Evolutionary conservation across 805 yeast species (phyloP).

Genomic region (Yarrowia sp.): DNA sequence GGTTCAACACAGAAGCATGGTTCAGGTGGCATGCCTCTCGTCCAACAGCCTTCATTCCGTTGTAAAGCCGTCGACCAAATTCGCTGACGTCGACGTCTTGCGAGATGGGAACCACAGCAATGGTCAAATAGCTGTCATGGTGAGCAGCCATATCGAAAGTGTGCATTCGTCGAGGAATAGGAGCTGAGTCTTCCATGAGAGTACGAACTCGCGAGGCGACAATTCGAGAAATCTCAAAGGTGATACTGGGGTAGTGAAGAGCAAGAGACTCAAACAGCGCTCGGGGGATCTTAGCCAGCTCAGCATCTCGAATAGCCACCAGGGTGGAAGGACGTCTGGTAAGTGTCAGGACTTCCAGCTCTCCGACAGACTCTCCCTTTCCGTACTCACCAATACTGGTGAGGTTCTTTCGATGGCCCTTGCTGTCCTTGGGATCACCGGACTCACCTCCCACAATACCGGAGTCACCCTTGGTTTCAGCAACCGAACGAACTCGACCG

Average conservation of each 20-base stretch:
- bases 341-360: constrained; percentile 87
- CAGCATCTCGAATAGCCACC: constrained; percentile 90
- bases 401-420: constrained; percentile 25
- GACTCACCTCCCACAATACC: constrained; percentile 10
- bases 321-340: constrained; percentile 64
- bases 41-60: constrained; percentile 71
- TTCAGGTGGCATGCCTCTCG: constrained; percentile 74
- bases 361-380: constrained; percentile 93
- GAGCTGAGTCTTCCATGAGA: constrained; percentile 31
- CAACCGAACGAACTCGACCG: constrained; percentile 75
- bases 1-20: constrained; percentile 73
- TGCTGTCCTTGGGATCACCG: neutral
- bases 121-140: constrained; percentile 57
- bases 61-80: constrained; percentile 70
- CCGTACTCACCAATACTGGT: constrained; percentile 71
- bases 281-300: constrained; percentile 89
- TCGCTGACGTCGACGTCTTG: constrained; percentile 81
- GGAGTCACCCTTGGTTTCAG: neutral
- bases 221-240: constrained; percentile 83
- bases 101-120: constrained; percentile 78
- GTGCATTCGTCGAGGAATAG: constrained; percentile 19
- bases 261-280: constrained; percentile 83
- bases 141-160: constrained; percentile 17
- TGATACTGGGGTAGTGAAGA: constrained; percentile 78
- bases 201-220: constrained; percentile 59